Percentiles rank a stretch among this genome's conserved stretches.
These are phyloP conservation scores for Boletellus deceptivus DNA, from an alignment of 1,284 basidiomycete species.

Conservation along the genomic window DNA sequence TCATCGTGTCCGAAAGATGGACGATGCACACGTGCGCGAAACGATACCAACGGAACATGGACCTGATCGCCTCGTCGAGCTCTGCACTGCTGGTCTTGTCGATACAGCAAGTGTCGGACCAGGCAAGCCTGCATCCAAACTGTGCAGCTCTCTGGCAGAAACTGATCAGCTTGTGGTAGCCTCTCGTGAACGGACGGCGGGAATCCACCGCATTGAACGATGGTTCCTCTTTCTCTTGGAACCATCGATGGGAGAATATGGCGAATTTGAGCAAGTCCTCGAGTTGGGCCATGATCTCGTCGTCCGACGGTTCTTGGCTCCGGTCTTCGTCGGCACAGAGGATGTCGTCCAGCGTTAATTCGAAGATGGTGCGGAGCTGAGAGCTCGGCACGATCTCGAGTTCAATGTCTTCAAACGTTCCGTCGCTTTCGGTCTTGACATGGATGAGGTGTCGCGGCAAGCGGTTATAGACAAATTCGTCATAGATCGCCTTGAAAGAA, in stretches of 20 bases:
- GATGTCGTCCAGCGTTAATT: constrained; percentile 11
- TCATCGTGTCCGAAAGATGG: constrained; percentile 13
- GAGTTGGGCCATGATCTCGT: constrained; percentile 4
- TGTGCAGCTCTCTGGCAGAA: constrained; percentile 13
- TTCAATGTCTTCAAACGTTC: neutral
- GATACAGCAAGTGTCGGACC: constrained; percentile 26
- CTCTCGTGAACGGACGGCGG: constrained; percentile 5
- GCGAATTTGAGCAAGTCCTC: constrained; percentile 11
- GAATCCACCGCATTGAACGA: constrained; percentile 2
- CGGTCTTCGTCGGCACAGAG: constrained; percentile 4
- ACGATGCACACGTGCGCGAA: constrained; percentile 18
- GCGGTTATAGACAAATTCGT: constrained; percentile 19
- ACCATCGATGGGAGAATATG: constrained; percentile 22
- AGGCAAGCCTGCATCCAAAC: constrained; percentile 18
- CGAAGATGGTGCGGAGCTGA: constrained; percentile 11
- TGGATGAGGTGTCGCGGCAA: constrained; percentile 16
- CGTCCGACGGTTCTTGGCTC: neutral
- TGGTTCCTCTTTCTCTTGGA: constrained; percentile 13
- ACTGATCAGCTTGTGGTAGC: constrained; percentile 13
- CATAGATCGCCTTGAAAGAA: constrained; percentile 12
- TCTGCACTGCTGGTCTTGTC: constrained; percentile 22
- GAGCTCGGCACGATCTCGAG: constrained; percentile 14
- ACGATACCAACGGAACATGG: constrained; percentile 25
- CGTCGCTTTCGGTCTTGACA: neutral
- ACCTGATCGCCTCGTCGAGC: constrained; percentile 24